Percentiles rank a stretch among this genome's conserved stretches.
phyloP scores from a whole-genome alignment of 2,329 filamentous ascomycete species.

The Orbilia oligospora region DNA sequence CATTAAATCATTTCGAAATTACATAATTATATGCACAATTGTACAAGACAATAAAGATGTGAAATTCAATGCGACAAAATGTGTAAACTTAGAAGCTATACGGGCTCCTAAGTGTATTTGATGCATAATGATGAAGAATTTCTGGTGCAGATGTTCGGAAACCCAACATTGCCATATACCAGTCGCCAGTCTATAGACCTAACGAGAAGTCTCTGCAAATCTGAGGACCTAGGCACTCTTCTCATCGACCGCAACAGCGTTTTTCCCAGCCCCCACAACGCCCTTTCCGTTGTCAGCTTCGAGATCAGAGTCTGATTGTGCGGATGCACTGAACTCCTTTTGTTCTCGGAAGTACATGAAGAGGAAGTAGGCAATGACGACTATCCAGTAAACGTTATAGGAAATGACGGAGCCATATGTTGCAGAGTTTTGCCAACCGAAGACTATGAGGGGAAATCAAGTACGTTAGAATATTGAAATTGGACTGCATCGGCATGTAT shows the following conservation, averaged over 20 bases:
- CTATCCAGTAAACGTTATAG: slow-evolving; percentile 90
- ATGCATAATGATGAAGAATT: not conserved
- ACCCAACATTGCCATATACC: not conserved
- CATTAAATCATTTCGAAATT: slow-evolving; percentile 13
- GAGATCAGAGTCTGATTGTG: slow-evolving; percentile 39
- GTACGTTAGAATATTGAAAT: slow-evolving; percentile 38
- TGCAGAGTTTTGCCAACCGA: slow-evolving; percentile 90
- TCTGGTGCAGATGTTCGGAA: not conserved
- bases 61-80: not conserved
- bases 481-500: not conserved
- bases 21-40: slow-evolving; percentile 10
- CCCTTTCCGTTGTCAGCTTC: slow-evolving; percentile 51
- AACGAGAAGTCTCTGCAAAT: no score
- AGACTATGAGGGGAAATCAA: slow-evolving; percentile 67
- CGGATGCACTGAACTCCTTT: slow-evolving; percentile 65
- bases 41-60: not conserved
- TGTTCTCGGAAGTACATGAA: slow-evolving; percentile 78
- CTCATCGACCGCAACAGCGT: slow-evolving; percentile 36
- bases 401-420: slow-evolving; percentile 89
- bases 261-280: slow-evolving; percentile 24
- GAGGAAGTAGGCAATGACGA: slow-evolving; percentile 76
- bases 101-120: not conserved
- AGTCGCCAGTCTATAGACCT: not conserved
- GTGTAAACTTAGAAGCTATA: not conserved
- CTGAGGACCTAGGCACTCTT: slow-evolving; percentile 36